These are phyloP conservation scores for Citrus maxima DNA, from an alignment of 345 rosid species.

Conservation along the genomic window DNA sequence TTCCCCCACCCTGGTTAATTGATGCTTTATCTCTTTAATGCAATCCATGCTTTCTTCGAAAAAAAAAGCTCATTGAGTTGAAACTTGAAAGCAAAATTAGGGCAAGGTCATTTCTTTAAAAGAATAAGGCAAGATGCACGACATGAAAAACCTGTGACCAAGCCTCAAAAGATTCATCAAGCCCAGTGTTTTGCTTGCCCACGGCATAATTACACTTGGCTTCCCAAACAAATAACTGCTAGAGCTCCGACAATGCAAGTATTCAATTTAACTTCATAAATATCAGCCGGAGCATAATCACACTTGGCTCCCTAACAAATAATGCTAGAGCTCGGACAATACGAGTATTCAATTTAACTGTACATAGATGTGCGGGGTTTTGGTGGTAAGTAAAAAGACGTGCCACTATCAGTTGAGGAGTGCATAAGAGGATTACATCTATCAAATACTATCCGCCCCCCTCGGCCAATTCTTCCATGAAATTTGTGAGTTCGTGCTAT, in stretches of 20 bases:
- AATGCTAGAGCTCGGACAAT: background rate
- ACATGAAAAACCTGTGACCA: too few species aligned
- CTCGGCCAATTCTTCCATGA: constrained; percentile 93
- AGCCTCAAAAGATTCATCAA: background rate
- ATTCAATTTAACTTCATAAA: constrained; percentile 19
- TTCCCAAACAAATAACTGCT: background rate
- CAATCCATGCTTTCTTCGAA: too few species aligned
- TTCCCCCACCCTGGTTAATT: too few species aligned
- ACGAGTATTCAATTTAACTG: constrained; percentile 22
- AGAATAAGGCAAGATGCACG: background rate
- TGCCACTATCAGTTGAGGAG: constrained; percentile 60
- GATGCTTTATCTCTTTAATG: too few species aligned
- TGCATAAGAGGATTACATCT: constrained; percentile 92
- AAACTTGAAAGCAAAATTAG: too few species aligned
- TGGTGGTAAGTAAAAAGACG: constrained; percentile 61
- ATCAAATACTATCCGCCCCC: constrained; percentile 88
- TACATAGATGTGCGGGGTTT: constrained; percentile 52
- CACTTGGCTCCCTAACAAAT: background rate
- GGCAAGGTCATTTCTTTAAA: too few species aligned
- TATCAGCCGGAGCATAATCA: too few species aligned
- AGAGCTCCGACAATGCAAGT: background rate
- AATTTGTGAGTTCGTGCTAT: constrained; percentile 43
- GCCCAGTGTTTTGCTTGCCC: background rate
- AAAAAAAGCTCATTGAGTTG: too few species aligned
- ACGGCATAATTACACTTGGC: background rate